Evolutionary conservation across 78 protist species (phyloP), one percentile per base, ranked within the genome.

Genomic region (Protostelium mycophagum): DNA sequence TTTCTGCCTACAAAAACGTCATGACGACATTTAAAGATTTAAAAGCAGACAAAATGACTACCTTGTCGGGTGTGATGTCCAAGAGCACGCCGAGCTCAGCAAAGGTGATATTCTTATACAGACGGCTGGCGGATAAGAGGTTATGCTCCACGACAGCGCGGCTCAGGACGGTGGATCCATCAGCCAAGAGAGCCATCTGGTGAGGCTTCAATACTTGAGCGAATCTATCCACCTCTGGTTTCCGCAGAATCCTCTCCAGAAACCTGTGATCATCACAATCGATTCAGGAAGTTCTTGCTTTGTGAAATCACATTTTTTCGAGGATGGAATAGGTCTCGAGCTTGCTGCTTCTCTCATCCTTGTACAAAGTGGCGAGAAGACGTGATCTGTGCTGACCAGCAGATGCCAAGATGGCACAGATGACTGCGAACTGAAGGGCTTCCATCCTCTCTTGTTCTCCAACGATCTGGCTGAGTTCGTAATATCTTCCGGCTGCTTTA

Each of bases 361-460:
- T 97, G 91, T 90, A 96, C 36, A 97, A 87, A n/a, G 97, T 95
- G 29, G 98, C 97, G 31, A 98, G 89, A 83, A 98, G 63, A 36
- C 98, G 95, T 29, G 99, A 96, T 51, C 99, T 91, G 85, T 91
- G 97, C 87, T 98, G 99, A 31, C 99, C 99, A 1, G 99, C 99
- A 28, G 88, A 87, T 23, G 97, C 97, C 0, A 98, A 91, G 31
- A 98, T 96, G 36, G 97, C 98, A 90, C 98, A 97, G 83, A 63
- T 90, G 84, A 93, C 90, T 5, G 99, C 94, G 51, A 73, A 39
- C 36, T 34, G 28, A 34, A 98, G 95, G 34, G 97, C 96, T 25
- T 34, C 36, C 38, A 73, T 29, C 83, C 92, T 86, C 35, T 87
- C 89, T n/a, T 84, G 38, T 63, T 94, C 96, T 34, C 86, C 88